A percentile compares a stretch with the other conserved stretches of the same genome.
Evolutionary conservation across 495 filamentous ascomycete genomes (phyloP).

Genomic region (Penicillium arizonense): DNA sequence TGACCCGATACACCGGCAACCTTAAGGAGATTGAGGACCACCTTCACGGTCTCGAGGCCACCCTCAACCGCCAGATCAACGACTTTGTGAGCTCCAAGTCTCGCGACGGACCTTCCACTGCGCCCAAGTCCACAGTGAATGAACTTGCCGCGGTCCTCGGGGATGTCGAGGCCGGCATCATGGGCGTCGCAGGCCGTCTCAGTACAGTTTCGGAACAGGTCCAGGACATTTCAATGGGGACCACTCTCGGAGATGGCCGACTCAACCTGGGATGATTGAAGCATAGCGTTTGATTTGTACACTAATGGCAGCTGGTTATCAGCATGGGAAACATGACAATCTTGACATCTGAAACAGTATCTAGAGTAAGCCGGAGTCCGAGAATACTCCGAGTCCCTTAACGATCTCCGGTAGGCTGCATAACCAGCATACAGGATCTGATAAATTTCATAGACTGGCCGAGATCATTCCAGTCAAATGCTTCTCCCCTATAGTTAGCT

Average conservation of each 20-base stretch:
- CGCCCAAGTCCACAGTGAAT: slow-evolving; percentile 46
- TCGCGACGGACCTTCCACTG: slow-evolving; percentile 43
- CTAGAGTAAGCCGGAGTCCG: too few species aligned
- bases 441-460: too few species aligned
- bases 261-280: slow-evolving; percentile 16
- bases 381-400: too few species aligned
- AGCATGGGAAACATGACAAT: slow-evolving; percentile 8
- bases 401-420: slow-evolving; percentile 8
- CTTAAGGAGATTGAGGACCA: slow-evolving; percentile 82
- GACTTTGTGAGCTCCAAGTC: slow-evolving; percentile 58
- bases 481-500: too few species aligned
- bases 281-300: slow-evolving; percentile 3
- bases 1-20: slow-evolving; percentile 64
- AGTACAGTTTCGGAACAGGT: slow-evolving; percentile 67
- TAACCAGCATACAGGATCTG: neutral
- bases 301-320: slow-evolving; percentile 6
- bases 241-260: slow-evolving; percentile 27
- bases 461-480: too few species aligned
- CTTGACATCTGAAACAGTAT: too few species aligned
- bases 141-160: slow-evolving; percentile 66
- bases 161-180: slow-evolving; percentile 76
- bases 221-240: slow-evolving; percentile 62
- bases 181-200: slow-evolving; percentile 71
- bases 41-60: slow-evolving; percentile 70
- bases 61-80: slow-evolving; percentile 67